These are phyloP conservation scores for Suillus brevipes DNA, from an alignment of 768 basidiomycete species.

Conservation along the genomic window DNA sequence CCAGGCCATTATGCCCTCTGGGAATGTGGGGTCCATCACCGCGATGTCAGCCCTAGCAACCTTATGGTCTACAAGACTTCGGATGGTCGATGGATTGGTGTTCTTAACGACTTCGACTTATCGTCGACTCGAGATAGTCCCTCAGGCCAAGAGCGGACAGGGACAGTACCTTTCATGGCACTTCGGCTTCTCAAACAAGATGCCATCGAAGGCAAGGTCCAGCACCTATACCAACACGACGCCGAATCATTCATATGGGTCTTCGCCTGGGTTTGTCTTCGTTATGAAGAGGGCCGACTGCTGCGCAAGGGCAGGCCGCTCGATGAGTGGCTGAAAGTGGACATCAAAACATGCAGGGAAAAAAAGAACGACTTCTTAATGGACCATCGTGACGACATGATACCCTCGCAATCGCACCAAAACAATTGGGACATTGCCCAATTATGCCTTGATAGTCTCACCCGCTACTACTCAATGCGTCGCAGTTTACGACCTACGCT, in stretches of 20 bases:
- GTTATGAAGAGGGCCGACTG: neutral
- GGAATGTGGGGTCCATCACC: neutral
- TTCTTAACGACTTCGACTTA: slow-evolving; percentile 15
- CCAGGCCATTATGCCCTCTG: slow-evolving; percentile 10
- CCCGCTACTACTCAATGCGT: neutral
- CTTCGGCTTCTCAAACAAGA: neutral
- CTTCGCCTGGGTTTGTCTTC: neutral
- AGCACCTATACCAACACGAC: neutral
- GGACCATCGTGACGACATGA: fast-evolving
- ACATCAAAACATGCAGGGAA: too few species aligned
- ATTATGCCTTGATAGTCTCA: neutral
- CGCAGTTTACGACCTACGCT: neutral
- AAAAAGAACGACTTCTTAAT: neutral
- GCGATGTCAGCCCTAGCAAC: slow-evolving; percentile 9
- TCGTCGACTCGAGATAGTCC: neutral
- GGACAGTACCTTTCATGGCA: slow-evolving; percentile 13
- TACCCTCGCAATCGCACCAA: neutral
- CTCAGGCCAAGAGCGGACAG: slow-evolving; percentile 7
- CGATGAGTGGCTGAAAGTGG: neutral
- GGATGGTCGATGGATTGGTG: neutral
- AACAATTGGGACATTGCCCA: neutral
- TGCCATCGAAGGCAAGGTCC: neutral
- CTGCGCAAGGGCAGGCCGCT: neutral
- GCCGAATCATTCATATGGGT: slow-evolving; percentile 5
- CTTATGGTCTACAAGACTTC: slow-evolving; percentile 8